Conservation (phyloP, 2,329 filamentous ascomycete genomes). For the Diplodia seriata region DNA sequence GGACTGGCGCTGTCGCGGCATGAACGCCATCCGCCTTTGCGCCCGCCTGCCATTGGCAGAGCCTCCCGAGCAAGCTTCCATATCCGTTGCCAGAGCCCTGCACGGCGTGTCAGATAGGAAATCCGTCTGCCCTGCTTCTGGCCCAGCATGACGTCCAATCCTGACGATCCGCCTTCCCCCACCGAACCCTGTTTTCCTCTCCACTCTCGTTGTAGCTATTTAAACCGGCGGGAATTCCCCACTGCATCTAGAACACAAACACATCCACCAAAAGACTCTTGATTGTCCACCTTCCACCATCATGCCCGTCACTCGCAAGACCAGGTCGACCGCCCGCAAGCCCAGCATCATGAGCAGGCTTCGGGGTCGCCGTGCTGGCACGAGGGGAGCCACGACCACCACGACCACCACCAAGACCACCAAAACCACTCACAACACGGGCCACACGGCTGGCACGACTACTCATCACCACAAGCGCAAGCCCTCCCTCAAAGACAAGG, state of each 20-base stretch:
- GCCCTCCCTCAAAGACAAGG: conserved; percentile 75
- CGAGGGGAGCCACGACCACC: conserved; percentile 47
- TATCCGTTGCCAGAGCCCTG: neutral
- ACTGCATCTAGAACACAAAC: too few species aligned
- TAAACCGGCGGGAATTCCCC: neutral
- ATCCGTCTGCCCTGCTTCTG: conserved; percentile 16
- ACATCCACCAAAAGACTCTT: neutral
- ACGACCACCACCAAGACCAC: conserved; percentile 51
- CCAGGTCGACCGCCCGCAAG: conserved; percentile 51
- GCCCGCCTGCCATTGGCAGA: conserved; percentile 7
- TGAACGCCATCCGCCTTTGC: neutral
- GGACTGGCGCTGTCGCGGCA: conserved; percentile 1
- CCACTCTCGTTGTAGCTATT: neutral
- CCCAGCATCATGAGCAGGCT: conserved; percentile 64
- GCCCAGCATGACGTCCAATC: conserved; percentile 33
- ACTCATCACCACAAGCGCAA: conserved; percentile 70
- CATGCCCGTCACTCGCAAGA: conserved; percentile 41
- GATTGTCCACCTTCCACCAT: conserved; percentile 26
- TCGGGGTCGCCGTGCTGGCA: conserved; percentile 46
- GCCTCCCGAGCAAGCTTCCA: conserved; percentile 1
- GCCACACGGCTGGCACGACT: conserved; percentile 4
- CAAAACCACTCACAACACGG: conserved; percentile 42
- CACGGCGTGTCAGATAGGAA: conserved; percentile 14
- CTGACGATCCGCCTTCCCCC: conserved; percentile 10
- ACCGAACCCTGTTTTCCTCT: conserved; percentile 27